Evolutionary conservation across 2,329 filamentous ascomycete species (phyloP), one percentile per base, ranked within the genome.

Genomic region (Penicillium sp.): DNA sequence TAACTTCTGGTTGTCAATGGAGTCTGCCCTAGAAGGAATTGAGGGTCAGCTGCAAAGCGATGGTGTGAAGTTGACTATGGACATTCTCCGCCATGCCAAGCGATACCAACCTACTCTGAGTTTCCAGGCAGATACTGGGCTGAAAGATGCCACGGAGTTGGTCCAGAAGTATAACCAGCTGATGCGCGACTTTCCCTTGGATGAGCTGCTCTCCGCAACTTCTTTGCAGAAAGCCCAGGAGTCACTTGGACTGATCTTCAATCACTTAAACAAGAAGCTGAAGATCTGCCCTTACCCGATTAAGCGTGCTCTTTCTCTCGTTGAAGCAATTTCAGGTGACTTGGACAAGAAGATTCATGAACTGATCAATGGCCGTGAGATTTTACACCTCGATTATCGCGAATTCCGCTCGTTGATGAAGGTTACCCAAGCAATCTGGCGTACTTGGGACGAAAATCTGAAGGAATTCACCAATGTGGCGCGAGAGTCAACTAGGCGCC

Each of bases 91-190:
- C 75, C 90, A 97, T 73, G 96, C 93, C 49, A 99, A 99, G 79
- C 90, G 96, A 70, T 98, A 97, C 77, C 93, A 97, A 77, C 93
- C 95, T 11, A 97, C 93, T 2, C 90, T 98, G 68, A 98, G 93
- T 79, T 98, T 99, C 73, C 90, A 89, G 35, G 91, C 95, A 2
- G 96, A 99, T 75, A 99, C 95, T 35, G 93, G 95, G 3, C 77
- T 99, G 72, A 96, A 96, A 75, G 95, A 99, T 76, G 92, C 92
- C 24, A 95, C 93, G 74, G 95, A 99, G 61, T 90, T 90, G 72
- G 96, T 99, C 47, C 91, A 96, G 75, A 97, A 97, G 76, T 99
- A 98, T 81, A 99, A 99, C 73, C 91, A 96, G 78, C 84, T 99
- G 24, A 98, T 99, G 91, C 89, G 95, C 61, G 96, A 99, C 73